These are phyloP conservation scores for Penicillium angulare DNA, from an alignment of 495 filamentous ascomycete species.

Conservation along the genomic window DNA sequence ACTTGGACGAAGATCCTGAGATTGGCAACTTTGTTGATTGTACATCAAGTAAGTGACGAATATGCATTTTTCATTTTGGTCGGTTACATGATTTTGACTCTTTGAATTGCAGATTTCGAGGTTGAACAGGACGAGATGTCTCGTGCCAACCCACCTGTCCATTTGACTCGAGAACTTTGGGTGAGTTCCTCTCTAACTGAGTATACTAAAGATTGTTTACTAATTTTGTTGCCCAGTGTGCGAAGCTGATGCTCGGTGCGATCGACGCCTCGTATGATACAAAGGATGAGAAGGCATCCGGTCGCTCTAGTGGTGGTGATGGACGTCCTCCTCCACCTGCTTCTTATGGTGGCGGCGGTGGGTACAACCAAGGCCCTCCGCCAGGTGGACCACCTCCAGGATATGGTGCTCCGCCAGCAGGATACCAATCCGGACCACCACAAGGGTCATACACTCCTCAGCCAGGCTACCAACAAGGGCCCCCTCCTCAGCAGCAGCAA, in stretches of 20 bases:
- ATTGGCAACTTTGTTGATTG: constrained; percentile 67
- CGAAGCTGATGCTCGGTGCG: constrained; percentile 69
- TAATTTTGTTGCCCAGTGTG: constrained; percentile 38
- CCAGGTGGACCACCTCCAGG: constrained; percentile 4
- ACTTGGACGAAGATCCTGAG: constrained; percentile 60
- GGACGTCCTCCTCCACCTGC: constrained; percentile 23
- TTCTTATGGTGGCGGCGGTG: constrained; percentile 37
- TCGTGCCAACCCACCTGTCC: constrained; percentile 51
- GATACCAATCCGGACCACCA: constrained; percentile 18
- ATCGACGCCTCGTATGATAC: constrained; percentile 65
- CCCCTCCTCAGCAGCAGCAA: constrained; percentile 3
- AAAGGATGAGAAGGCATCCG: constrained; percentile 57
- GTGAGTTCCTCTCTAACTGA: constrained; percentile 25
- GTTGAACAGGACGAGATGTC: constrained; percentile 65
- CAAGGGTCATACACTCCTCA: constrained; percentile 15
- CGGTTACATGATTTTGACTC: neutral
- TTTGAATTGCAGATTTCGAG: constrained; percentile 53
- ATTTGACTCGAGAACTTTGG: constrained; percentile 67
- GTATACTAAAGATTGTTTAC: too few relatives aligned
- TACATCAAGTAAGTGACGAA: constrained; percentile 62
- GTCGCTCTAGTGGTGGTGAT: constrained; percentile 11
- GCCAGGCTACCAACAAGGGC: constrained; percentile 14
- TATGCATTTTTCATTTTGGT: neutral
- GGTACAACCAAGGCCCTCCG: constrained; percentile 27
- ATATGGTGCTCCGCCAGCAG: constrained; percentile 9